Base-by-base conservation (phyloP, 2,329 filamentous ascomycete genomes). In the Shiraia bambusicola region DNA sequence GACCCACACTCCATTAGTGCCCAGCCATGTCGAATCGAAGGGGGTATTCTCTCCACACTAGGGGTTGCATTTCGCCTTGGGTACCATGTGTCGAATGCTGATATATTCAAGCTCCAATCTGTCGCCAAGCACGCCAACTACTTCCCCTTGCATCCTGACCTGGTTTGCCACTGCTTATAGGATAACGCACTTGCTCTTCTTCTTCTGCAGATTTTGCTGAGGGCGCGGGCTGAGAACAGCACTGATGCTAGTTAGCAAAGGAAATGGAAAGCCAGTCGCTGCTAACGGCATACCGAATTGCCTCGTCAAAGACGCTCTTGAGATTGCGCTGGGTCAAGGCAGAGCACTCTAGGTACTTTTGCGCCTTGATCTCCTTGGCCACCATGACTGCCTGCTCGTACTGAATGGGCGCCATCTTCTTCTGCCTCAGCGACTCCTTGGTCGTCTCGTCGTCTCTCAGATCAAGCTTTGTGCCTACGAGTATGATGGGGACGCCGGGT, bases 281-380 rank as follows among this genome's bases (percentile, higher is more conserved):
- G 31, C 14, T 9, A 22, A 16, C 7, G 34, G 73, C 85, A 59
- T 75, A 97, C 93, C 93, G 86, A 67, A 98, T 98, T 25, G 93
- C 93, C 74, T 96, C 92, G 66, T 98, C 93, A 67, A 98, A 98
- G 34, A 98, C 93, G 63, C 89, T 95, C 84, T 98, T 98, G 59
- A 98, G 73, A 71, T 96, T 96, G 65, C 92, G 80, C 77, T 97
- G 93, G 27, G 93, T 98, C 56, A 98, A 77, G 34, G 93, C 93
- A 37, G 93, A 97, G 75, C 93, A 98, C 74, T 98, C 93, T 29
- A 97, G 80, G 73, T 98, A 98, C 75, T 96, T 97, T 74, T 93
- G 88, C 32, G 93, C 92, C 67, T 83, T 86, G 72, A 98, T 96
- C 63, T 96, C 91, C 76, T 94, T 94, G 50, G 90, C 89, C 52